Conservation (phyloP, 2,329 filamentous ascomycete species). For the Talaromyces funiculosus region DNA sequence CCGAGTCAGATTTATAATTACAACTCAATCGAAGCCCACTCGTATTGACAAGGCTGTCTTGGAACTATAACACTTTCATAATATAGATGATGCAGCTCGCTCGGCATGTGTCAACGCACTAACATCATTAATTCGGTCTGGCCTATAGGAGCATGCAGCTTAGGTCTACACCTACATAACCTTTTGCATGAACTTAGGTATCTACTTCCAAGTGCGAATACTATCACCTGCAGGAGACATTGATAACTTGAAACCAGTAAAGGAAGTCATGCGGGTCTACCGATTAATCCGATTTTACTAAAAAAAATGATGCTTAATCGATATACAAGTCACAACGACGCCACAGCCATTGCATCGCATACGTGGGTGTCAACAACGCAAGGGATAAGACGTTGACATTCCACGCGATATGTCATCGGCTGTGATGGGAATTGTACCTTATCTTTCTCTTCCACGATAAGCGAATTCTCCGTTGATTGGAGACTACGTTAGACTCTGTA, state of each 20-base stretch:
- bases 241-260: neutral
- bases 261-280: neutral
- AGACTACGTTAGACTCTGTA: neutral
- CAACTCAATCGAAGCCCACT: neutral
- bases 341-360: neutral
- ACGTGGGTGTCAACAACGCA: neutral
- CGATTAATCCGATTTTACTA: neutral
- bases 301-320: neutral
- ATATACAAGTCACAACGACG: neutral
- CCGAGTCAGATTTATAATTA: neutral
- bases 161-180: neutral
- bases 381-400: neutral
- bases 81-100: neutral
- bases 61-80: neutral
- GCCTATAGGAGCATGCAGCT: neutral
- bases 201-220: neutral
- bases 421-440: neutral
- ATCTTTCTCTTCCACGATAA: neutral
- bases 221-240: neutral
- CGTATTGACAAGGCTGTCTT: neutral
- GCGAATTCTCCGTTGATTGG: neutral
- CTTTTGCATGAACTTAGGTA: neutral
- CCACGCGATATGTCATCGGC: neutral
- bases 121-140: neutral
- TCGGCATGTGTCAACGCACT: neutral